Evolutionary conservation across 495 filamentous ascomycete genomes (phyloP).

Genomic region (Sabuloglossum arenarium): DNA sequence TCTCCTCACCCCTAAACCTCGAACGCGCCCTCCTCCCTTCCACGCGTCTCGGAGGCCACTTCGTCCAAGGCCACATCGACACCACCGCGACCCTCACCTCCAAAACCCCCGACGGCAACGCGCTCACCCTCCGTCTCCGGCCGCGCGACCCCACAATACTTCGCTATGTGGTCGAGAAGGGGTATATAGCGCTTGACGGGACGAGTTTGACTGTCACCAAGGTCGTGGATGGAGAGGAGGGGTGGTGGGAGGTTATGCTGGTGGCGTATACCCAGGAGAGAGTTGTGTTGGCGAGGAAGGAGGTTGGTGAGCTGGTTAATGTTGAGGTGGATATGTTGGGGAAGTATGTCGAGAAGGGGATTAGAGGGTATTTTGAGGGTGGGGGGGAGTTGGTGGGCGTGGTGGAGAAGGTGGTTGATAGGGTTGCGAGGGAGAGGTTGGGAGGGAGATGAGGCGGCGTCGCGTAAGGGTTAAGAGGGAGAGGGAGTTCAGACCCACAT

Average conservation of each 20-base stretch:
- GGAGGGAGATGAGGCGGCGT: too few relatives aligned
- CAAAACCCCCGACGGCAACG: conserved; percentile 62
- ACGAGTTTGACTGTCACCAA: conserved; percentile 81
- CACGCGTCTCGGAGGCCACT: conserved; percentile 79
- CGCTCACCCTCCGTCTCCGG: conserved; percentile 61
- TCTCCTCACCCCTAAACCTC: conserved; percentile 45
- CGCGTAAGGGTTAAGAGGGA: too few relatives aligned
- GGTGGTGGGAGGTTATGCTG: conserved; percentile 97
- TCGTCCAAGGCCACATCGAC: conserved; percentile 90
- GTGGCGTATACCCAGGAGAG: conserved; percentile 96
- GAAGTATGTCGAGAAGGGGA: conserved; percentile 97
- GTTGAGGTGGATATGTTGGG: conserved; percentile 97
- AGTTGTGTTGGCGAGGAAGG: conserved; percentile 66
- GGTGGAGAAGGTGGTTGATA: conserved; percentile 66
- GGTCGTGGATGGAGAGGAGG: conserved; percentile 36
- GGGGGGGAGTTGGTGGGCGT: conserved; percentile 36
- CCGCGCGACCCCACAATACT: conserved; percentile 46
- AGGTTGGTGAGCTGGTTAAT: conserved; percentile 72
- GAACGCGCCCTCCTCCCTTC: conserved; percentile 75
- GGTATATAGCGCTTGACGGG: conserved; percentile 89
- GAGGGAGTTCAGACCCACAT: too few relatives aligned
- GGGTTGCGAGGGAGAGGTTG: conserved; percentile 55
- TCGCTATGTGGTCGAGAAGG: conserved; percentile 86
- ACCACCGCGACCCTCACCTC: conserved; percentile 52
- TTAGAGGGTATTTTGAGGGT: conserved; percentile 34